Percentiles rank a stretch among this genome's conserved stretches.
Conservation (phyloP, 1,284 basidiomycete species). For the Ustilago trichophora region DNA sequence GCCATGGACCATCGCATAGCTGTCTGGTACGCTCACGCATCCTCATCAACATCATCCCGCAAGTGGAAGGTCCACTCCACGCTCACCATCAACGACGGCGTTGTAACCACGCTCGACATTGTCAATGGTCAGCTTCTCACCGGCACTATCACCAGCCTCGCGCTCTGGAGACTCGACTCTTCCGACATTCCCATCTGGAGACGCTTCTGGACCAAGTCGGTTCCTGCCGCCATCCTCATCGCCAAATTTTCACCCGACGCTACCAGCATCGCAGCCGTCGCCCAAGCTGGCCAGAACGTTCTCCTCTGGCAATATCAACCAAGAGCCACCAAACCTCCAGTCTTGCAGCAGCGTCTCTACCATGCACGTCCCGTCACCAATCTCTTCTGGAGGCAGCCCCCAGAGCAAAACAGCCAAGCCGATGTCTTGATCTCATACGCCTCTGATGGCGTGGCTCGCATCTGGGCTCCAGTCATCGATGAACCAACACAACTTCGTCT, state of each 20-base stretch:
- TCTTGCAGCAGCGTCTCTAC: slow-evolving; percentile 35
- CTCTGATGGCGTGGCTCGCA: slow-evolving; percentile 42
- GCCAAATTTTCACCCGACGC: slow-evolving; percentile 43
- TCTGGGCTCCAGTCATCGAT: slow-evolving; percentile 58
- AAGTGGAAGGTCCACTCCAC: slow-evolving; percentile 51
- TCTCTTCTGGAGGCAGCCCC: slow-evolving; percentile 33
- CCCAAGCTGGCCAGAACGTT: slow-evolving; percentile 31
- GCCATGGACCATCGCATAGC: slow-evolving; percentile 48
- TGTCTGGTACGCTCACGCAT: slow-evolving; percentile 28
- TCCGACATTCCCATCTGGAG: slow-evolving; percentile 42
- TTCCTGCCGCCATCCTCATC: slow-evolving; percentile 27
- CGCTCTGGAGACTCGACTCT: slow-evolving; percentile 41
- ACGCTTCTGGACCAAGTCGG: slow-evolving; percentile 32
- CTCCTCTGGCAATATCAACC: slow-evolving; percentile 42
- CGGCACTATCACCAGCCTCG: slow-evolving; percentile 27
- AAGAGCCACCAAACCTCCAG: slow-evolving; percentile 14
- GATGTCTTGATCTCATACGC: slow-evolving; percentile 47
- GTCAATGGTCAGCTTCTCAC: slow-evolving; percentile 27
- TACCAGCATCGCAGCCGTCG: slow-evolving; percentile 41
- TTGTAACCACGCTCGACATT: slow-evolving; percentile 33
- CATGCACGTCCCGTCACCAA: slow-evolving; percentile 31
- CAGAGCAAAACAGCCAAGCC: slow-evolving; percentile 37
- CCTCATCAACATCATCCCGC: slow-evolving; percentile 15
- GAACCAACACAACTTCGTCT: slow-evolving; percentile 51
- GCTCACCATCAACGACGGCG: slow-evolving; percentile 35